phyloP scores from a whole-genome alignment of 2,329 filamentous ascomycete genomes.

The Verticillium albo-atrum region DNA sequence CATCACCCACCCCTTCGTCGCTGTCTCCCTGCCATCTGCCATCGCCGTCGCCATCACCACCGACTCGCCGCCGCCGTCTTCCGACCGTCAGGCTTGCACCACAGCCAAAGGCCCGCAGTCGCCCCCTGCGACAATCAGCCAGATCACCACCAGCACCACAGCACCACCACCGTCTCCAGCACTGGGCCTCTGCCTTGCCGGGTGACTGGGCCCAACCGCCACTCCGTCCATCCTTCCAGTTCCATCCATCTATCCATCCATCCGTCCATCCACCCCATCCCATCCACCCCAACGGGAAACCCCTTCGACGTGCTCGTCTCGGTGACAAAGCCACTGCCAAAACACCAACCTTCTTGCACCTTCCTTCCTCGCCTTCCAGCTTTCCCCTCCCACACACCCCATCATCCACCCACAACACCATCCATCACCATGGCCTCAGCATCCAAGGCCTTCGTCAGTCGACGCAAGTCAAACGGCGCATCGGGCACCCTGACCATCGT shows the following conservation, averaged over 20 bases:
- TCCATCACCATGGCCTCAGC: constrained; percentile 11
- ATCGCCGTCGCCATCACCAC: constrained; percentile 8
- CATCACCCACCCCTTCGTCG: constrained; percentile 9
- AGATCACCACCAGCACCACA: background rate
- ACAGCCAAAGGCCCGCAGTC: background rate
- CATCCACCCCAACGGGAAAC: background rate
- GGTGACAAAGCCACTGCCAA: background rate
- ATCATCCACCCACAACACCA: background rate
- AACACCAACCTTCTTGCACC: background rate
- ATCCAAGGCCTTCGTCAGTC: constrained; percentile 7
- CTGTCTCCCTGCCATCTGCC: background rate
- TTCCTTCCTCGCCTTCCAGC: background rate
- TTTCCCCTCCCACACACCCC: background rate
- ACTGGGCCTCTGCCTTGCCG: constrained; percentile 7
- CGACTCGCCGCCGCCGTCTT: background rate
- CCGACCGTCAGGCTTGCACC: background rate
- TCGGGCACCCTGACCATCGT: constrained; percentile 34
- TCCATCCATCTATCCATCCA: background rate
- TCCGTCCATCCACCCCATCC: background rate
- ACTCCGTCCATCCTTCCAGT: background rate
- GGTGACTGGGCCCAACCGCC: constrained; percentile 13
- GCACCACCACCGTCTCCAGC: background rate
- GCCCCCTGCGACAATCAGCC: background rate
- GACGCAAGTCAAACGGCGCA: constrained; percentile 11
- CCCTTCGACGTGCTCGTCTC: background rate